Percentiles rank a stretch among this genome's conserved stretches.
phyloP scores from a whole-genome alignment of 75 land plant species.

The Selaginella moellendorffii region DNA sequence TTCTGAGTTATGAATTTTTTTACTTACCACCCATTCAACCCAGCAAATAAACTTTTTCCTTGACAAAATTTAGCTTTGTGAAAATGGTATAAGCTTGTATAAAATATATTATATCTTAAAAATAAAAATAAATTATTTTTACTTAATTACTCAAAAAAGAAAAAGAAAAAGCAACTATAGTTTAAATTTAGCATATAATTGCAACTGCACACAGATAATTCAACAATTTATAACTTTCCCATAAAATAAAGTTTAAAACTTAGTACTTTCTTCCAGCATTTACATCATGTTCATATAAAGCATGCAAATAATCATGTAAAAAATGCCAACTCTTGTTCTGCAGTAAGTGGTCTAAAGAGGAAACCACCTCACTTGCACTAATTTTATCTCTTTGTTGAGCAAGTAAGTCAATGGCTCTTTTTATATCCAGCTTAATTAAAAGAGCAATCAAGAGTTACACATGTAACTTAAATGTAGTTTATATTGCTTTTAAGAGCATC shows the following conservation, averaged over 20 bases:
- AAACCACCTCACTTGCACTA: slow-evolving; percentile 64
- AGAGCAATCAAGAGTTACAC: slow-evolving; percentile 21
- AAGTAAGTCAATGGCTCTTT: slow-evolving; percentile 57
- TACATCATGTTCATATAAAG: slow-evolving; percentile 55
- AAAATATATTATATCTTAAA: background rate
- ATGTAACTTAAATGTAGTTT: background rate
- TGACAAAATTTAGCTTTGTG: slow-evolving; percentile 47
- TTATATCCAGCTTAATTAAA: slow-evolving; percentile 64
- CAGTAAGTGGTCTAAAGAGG: slow-evolving; percentile 45
- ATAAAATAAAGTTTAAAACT: slow-evolving; percentile 24
- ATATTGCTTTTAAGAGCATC: slow-evolving; percentile 76
- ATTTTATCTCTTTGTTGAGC: slow-evolving; percentile 55
- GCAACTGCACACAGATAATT: slow-evolving; percentile 45
- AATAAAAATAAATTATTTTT: slow-evolving; percentile 39
- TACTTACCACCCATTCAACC: slow-evolving; percentile 91
- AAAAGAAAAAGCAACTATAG: slow-evolving; percentile 67
- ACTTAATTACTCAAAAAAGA: slow-evolving; percentile 71
- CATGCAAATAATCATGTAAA: slow-evolving; percentile 75
- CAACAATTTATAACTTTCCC: too few species aligned
- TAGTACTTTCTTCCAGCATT: slow-evolving; percentile 74
- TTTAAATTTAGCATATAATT: slow-evolving; percentile 95
- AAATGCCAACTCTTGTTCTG: slow-evolving; percentile 34
- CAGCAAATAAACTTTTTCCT: slow-evolving; percentile 80
- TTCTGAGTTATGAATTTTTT: slow-evolving; percentile 70
- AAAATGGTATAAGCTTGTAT: slow-evolving; percentile 94